phyloP scores from a whole-genome alignment of 768 basidiomycete species.

The Mycena filopes region DNA sequence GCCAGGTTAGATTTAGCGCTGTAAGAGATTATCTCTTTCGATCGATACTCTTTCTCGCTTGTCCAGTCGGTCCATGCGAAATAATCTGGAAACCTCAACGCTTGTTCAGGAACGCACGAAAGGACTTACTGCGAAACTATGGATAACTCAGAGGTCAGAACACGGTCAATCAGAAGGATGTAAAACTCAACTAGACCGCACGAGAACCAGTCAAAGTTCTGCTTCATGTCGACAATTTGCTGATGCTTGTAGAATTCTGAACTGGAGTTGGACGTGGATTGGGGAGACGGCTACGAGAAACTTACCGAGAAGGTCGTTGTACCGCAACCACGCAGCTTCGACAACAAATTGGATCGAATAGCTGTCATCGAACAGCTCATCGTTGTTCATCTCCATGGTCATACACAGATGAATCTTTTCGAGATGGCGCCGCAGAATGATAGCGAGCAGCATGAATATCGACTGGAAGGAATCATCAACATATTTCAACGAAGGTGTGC shows the following conservation, averaged over 20 bases:
- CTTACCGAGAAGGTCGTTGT: slow-evolving; percentile 5
- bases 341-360: slow-evolving; percentile 7
- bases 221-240: slow-evolving; percentile 15
- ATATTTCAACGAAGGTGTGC: not conserved
- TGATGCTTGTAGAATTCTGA: slow-evolving; percentile 21
- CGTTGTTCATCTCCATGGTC: slow-evolving; percentile 2
- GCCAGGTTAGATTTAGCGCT: not conserved
- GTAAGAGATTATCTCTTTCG: slow-evolving; percentile 1
- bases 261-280: no score
- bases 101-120: not conserved
- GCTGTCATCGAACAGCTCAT: slow-evolving; percentile 5
- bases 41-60: not conserved
- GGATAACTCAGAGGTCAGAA: no score
- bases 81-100: slow-evolving; percentile 4
- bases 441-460: slow-evolving; percentile 4
- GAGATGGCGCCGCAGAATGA: slow-evolving; percentile 23
- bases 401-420: slow-evolving; percentile 23
- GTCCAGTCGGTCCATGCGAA: slow-evolving; percentile 22
- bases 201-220: slow-evolving; percentile 28
- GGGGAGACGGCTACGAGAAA: no score
- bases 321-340: slow-evolving; percentile 17
- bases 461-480: not conserved
- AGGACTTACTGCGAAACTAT: slow-evolving; percentile 2
- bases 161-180: no score
- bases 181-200: slow-evolving; percentile 20